Base-by-base conservation (phyloP, 129 eudicot genomes). In the Oenanthe sinensis region DNA sequence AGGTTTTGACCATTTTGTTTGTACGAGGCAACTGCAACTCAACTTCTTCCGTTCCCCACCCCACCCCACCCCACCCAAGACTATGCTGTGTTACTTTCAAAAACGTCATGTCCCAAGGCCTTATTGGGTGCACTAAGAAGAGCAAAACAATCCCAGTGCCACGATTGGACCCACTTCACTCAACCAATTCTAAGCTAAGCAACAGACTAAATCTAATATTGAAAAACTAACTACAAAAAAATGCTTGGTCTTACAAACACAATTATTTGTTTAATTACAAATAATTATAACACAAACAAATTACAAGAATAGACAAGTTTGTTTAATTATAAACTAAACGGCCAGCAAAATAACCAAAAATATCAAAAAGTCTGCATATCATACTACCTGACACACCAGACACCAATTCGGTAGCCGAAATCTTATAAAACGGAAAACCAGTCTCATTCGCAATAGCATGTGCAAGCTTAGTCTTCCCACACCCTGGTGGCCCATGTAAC, bases 401-500 rank as follows among this genome's bases (percentile, higher is more conserved):
- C 6, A 95, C 98, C 86, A 95, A 82, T 75, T 91, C 98, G 76
- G 98, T 92, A 33, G 98, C 97, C 4, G 94, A 91, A 65, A 95
- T 88, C 84, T 90, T 89, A 79, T 91, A 92, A 77, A 95, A 95
- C 4, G 96, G 97, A 78, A 88, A 83, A 40, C 96, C 92, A 13
- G 96, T 88, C 84, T 95, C 97, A 42, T 95, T 95, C 17, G 97
- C 97, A 87, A 95, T 90, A 48, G 98, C 98, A 81, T 91, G 91
- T 70, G 98, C 98, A 54, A 95, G 75, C 79, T 83, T 92, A 24
- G 98, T 95, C 85, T 95, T 95, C 50, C 98, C 98, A 78, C 98
- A 95, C 11, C 98, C 99, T 0, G 99, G 99, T n/a, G 97, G 99
- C 24, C 99, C 97, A 26, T 95, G 94, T 20, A 95, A 82, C 83